Percentiles rank a stretch among this genome's conserved stretches.
Evolutionary conservation across 768 basidiomycete species (phyloP).

Genomic region (Suillus occidentalis): DNA sequence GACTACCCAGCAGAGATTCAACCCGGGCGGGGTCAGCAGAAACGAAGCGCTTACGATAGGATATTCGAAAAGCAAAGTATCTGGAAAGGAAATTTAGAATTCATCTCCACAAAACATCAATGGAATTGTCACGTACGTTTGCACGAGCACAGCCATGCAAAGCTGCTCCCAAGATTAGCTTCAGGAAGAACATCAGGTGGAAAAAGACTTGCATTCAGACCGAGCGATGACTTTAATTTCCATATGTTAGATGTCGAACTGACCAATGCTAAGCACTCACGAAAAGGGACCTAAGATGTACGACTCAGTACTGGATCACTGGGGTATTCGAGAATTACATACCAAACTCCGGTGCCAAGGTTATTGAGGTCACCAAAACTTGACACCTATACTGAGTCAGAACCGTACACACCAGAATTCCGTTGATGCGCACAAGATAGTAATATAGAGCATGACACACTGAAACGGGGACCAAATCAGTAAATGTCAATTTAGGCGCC

Average conservation of each 20-base stretch:
- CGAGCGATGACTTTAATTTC: conserved; percentile 4
- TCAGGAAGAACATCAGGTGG: not conserved
- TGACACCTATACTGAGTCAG: conserved; percentile 30
- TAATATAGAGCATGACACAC: conserved; percentile 35
- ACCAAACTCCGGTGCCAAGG: conserved; percentile 39
- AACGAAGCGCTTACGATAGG: conserved; percentile 3
- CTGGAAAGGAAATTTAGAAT: conserved; percentile 2
- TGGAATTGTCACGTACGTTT: conserved; percentile 33
- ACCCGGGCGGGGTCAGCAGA: not conserved
- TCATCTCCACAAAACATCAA: not conserved
- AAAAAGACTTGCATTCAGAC: conserved; percentile 11
- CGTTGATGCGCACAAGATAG: conserved; percentile 36
- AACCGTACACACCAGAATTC: not conserved
- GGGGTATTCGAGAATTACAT: conserved; percentile 5
- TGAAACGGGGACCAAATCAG: not conserved
- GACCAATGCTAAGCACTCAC: conserved; percentile 7
- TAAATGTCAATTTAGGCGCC: not conserved
- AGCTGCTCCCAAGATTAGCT: conserved; percentile 26
- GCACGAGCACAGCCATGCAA: conserved; percentile 41
- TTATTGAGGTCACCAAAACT: conserved; percentile 38
- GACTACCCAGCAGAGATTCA: conserved; percentile 25
- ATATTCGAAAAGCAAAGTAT: conserved; percentile 13
- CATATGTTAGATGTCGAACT: not conserved
- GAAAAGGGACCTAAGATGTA: conserved; percentile 10
- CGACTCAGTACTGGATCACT: not conserved